phyloP scores from a whole-genome alignment of 2,329 filamentous ascomycete species.

The Parascedosporium putredinis region DNA sequence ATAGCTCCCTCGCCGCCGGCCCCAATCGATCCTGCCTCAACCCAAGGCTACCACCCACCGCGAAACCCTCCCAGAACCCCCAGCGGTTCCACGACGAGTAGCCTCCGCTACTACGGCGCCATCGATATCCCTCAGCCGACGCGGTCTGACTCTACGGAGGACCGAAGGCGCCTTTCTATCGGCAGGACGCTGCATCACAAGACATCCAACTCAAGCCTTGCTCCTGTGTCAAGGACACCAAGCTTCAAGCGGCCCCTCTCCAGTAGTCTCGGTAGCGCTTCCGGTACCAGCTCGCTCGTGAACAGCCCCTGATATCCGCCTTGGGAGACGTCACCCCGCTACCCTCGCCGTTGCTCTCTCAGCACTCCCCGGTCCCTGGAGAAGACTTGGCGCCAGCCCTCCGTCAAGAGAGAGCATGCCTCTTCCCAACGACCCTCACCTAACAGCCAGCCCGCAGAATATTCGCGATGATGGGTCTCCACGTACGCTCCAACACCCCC shows the following conservation, averaged over 20 bases:
- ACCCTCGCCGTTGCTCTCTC: slow-evolving; percentile 60
- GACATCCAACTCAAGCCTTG: slow-evolving; percentile 33
- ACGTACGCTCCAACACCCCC: slow-evolving; percentile 39
- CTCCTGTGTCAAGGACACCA: slow-evolving; percentile 46
- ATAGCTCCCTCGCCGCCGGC: not conserved
- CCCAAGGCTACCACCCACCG: not conserved
- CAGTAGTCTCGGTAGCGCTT: slow-evolving; percentile 37
- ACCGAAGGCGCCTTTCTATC: not conserved
- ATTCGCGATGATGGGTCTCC: slow-evolving; percentile 39
- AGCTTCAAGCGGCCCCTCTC: slow-evolving; percentile 48
- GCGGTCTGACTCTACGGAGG: not conserved
- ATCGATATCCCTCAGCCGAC: not conserved
- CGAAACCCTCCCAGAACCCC: not conserved
- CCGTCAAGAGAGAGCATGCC: slow-evolving; percentile 34
- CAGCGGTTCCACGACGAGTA: not conserved
- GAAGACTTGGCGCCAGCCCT: slow-evolving; percentile 36
- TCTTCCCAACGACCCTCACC: slow-evolving; percentile 28
- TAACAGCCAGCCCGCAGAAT: slow-evolving; percentile 27
- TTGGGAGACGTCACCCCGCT: slow-evolving; percentile 72
- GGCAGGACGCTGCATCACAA: slow-evolving; percentile 23
- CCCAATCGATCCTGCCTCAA: not conserved
- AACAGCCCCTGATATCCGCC: slow-evolving; percentile 63
- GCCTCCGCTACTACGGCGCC: not conserved
- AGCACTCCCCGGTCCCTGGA: slow-evolving; percentile 61
- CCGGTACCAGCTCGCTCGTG: slow-evolving; percentile 55